A percentile compares a stretch with the other conserved stretches of the same genome.
Conservation (phyloP, 2,329 filamentous ascomycete genomes). For the Ascosphaera pollenicola region DNA sequence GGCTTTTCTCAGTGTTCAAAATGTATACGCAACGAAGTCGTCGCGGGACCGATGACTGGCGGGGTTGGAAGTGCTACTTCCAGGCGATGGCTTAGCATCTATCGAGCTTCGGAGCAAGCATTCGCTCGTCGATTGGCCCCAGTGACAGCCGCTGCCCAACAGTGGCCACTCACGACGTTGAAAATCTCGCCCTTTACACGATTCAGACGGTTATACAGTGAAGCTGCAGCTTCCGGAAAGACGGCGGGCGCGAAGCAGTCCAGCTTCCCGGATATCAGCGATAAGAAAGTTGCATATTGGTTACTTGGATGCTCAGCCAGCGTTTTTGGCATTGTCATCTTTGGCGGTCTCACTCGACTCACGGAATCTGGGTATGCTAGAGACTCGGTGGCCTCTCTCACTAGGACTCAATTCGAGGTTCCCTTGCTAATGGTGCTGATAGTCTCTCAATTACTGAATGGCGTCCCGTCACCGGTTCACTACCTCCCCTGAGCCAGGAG, state of each 20-base stretch:
- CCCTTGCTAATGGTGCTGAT: constrained; percentile 4
- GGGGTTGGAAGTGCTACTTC: neutral
- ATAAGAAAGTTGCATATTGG: constrained; percentile 74
- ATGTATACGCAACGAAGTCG: neutral
- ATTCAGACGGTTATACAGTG: constrained; percentile 1
- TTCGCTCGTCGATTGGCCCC: neutral
- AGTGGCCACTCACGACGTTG: constrained; percentile 4
- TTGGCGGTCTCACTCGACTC: constrained; percentile 76
- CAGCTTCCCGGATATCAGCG: constrained; percentile 37
- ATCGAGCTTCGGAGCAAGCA: neutral
- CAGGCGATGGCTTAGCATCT: neutral
- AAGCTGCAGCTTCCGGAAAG: constrained; percentile 4
- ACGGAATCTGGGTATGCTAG: constrained; percentile 72
- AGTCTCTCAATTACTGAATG: constrained; percentile 98
- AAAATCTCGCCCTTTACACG: constrained; percentile 8
- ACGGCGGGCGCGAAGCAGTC: constrained; percentile 12
- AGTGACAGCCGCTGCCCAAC: neutral
- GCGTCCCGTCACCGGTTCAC: constrained; percentile 81
- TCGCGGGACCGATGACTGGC: neutral
- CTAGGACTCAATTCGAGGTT: neutral
- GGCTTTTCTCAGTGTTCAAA: neutral
- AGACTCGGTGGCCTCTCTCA: neutral
- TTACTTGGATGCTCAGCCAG: constrained; percentile 74
- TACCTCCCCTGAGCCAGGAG: constrained; percentile 54
- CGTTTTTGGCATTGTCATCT: constrained; percentile 93